Evolutionary conservation across 164 flowering plant genomes (phyloP), one percentile per base, ranked within the genome.

Genomic region (Sedum album): DNA sequence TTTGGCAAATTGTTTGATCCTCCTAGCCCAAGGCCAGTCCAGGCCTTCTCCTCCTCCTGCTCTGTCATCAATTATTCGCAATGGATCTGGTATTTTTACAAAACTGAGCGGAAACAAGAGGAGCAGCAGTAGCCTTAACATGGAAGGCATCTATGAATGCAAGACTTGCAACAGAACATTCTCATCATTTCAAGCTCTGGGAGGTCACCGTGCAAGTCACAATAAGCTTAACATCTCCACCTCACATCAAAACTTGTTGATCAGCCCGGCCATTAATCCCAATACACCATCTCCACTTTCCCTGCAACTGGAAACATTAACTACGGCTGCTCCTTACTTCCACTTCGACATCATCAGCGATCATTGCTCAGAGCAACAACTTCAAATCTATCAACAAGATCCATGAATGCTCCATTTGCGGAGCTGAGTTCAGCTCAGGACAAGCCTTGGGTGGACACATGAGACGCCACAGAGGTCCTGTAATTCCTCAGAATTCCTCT

Each of bases 191-290:
- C 62, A 57, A 57, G 62, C 62, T 28, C 31, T 57, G 18, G 62
- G 62, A 26, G 62, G 62, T 57, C 62, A 57, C 62, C 31, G 62
- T 20, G 31, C 62, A 23, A 57, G 33, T 57, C 62, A 57, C 62
- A 57, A 57, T 15, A 57, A 57, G 62, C 33, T 57, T 33, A 57
- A 57, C 20, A 57, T 57, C 62, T 26, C 62, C 20, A 5, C 62
- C 33, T 0, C 48, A 44, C 48, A 17, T 44, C 17, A 1, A 39
- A 39, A 39, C 42, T 14, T 39, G 42, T 39, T 14, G 42, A 10
- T 39, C 13, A 39, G 8, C 30, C 25, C 18, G 30, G 3, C 25
- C 57, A 51, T 55, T 23, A 23, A 1, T 6, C 21, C 2, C 31
- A 55, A 0, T 23, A 6, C 28, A 14, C 2, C 60, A 23, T 23